These are phyloP conservation scores for Coniochaeta pulveracea DNA, from an alignment of 2,329 filamentous ascomycete genomes.

Conservation along the genomic window DNA sequence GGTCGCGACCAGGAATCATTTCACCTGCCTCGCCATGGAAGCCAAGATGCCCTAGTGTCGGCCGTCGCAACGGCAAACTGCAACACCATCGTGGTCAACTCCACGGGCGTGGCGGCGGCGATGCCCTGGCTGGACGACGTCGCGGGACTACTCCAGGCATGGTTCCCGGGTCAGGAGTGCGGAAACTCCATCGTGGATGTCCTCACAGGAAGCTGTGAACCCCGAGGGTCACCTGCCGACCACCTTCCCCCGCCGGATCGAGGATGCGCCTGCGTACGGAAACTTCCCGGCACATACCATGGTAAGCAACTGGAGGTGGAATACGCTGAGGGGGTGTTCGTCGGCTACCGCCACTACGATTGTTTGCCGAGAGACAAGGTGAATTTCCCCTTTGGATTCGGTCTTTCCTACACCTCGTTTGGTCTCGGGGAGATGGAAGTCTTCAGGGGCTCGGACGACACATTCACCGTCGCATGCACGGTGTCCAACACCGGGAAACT, in stretches of 20 bases:
- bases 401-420: constrained; percentile 53
- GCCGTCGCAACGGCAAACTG: constrained; percentile 43
- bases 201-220: constrained; percentile 50
- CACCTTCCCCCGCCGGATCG: constrained; percentile 46
- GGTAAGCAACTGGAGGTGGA: constrained; percentile 40
- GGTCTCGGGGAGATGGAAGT: too few species aligned
- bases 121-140: constrained; percentile 40
- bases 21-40: constrained; percentile 12
- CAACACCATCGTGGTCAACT: constrained; percentile 47
- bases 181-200: constrained; percentile 59
- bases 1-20: constrained; percentile 15
- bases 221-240: constrained; percentile 54
- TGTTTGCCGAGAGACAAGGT: constrained; percentile 33
- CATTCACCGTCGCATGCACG: too few species aligned
- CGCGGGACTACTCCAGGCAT: constrained; percentile 18
- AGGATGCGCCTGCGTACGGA: constrained; percentile 54
- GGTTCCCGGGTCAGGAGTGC: constrained; percentile 55
- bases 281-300: constrained; percentile 48
- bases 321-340: constrained; percentile 58
- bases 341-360: constrained; percentile 60
- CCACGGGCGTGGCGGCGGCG: constrained; percentile 46
- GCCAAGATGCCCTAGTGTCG: constrained; percentile 26
- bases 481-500: too few species aligned
- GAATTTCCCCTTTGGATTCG: constrained; percentile 59
- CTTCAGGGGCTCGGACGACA: too few species aligned